Percentiles rank a stretch among this genome's conserved stretches.
Evolutionary conservation across 805 yeast genomes (phyloP).

Genomic region (Metschnikowia gruessii): DNA sequence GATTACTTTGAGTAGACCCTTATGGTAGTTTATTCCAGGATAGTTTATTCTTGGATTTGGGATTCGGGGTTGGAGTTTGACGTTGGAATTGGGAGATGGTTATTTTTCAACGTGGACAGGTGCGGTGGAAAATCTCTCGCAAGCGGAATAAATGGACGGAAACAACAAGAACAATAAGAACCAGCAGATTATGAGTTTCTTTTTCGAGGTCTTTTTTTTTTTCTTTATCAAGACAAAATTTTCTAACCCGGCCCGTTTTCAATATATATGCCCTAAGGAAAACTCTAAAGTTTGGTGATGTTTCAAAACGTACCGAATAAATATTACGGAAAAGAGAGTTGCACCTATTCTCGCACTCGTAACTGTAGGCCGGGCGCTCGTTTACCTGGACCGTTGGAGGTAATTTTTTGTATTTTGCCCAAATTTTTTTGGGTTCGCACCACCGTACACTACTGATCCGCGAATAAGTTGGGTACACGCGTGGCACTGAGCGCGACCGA

Average conservation of each 20-base stretch:
- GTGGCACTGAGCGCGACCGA: background rate
- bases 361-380: constrained; percentile 8
- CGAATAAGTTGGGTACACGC: constrained; percentile 11
- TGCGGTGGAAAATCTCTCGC: background rate
- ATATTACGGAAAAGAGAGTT: constrained; percentile 8
- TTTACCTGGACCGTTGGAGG: constrained; percentile 2
- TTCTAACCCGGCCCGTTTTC: background rate
- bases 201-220: background rate
- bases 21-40: background rate
- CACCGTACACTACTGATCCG: constrained; percentile 13
- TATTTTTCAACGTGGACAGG: background rate
- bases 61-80: background rate
- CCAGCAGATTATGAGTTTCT: background rate
- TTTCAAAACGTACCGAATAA: constrained; percentile 8
- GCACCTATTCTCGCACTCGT: constrained; percentile 11
- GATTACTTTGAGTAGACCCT: no score
- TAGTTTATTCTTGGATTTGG: background rate
- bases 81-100: no score
- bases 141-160: background rate
- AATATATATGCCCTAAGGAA: constrained; percentile 1
- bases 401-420: background rate
- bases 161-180: background rate
- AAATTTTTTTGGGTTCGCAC: constrained; percentile 16
- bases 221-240: background rate
- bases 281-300: constrained; percentile 1